Evolutionary conservation across 1,284 basidiomycete species (phyloP).

Genomic region (Apiotrichum gracile): DNA sequence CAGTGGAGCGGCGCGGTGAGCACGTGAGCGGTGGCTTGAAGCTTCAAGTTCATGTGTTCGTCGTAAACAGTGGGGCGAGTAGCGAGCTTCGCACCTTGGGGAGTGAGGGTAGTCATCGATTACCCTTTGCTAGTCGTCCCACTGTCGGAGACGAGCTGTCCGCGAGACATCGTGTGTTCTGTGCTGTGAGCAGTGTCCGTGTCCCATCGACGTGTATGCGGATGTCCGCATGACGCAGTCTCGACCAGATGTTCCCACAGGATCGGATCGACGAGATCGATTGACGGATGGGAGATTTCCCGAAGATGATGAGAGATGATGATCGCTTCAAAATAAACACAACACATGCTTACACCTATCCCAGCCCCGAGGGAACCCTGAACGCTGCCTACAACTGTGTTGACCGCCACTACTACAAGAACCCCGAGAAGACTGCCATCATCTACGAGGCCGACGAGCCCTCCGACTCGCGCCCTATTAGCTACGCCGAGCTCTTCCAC

Average conservation of each 20-base stretch:
- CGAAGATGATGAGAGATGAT: no score
- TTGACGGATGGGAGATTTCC: no score
- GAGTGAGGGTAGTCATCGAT: not conserved
- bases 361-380: slow-evolving; percentile 68
- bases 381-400: slow-evolving; percentile 97
- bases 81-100: not conserved
- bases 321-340: no score
- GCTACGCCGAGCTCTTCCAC: slow-evolving; percentile 78
- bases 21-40: no score
- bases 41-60: not conserved
- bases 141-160: no score
- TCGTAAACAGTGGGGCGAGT: not conserved
- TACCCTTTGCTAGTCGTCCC: not conserved
- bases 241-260: no score
- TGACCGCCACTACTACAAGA: slow-evolving; percentile 73
- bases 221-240: no score
- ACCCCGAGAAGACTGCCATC: slow-evolving; percentile 91
- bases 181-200: no score
- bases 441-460: slow-evolving; percentile 99
- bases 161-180: no score
- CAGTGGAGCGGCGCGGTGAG: no score
- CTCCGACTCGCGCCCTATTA: slow-evolving; percentile 67
- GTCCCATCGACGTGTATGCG: no score
- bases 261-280: no score
- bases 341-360: not conserved